Percentiles rank a stretch among this genome's conserved stretches.
These are phyloP conservation scores for Linum lewisii DNA, from an alignment of 345 rosid species.

Conservation along the genomic window DNA sequence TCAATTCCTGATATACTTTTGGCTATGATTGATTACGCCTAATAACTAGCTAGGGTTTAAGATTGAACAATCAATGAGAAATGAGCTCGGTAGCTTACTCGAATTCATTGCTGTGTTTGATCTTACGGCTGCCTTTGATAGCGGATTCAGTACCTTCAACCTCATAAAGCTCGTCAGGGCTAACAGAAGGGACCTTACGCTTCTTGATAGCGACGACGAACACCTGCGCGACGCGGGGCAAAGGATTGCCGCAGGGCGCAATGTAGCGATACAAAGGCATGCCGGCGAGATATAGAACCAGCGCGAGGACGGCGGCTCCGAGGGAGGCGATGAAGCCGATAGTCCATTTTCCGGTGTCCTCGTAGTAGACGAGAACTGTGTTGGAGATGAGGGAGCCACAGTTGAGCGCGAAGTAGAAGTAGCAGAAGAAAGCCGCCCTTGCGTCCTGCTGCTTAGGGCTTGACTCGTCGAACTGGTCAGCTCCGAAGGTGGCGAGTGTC, in stretches of 20 bases:
- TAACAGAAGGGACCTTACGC: slow-evolving; percentile 30
- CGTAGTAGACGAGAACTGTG: slow-evolving; percentile 62
- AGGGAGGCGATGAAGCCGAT: slow-evolving; percentile 54
- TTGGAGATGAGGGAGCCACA: slow-evolving; percentile 66
- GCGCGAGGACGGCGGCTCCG: slow-evolving; percentile 45
- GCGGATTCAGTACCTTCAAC: slow-evolving; percentile 56
- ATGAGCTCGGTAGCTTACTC: slow-evolving; percentile 16
- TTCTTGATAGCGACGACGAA: slow-evolving; percentile 44
- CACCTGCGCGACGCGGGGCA: slow-evolving; percentile 70
- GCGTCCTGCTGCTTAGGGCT: slow-evolving; percentile 21
- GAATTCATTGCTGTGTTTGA: slow-evolving; percentile 49
- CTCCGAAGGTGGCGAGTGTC: slow-evolving; percentile 78
- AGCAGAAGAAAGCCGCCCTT: slow-evolving; percentile 55
- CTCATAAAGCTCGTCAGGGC: slow-evolving; percentile 40
- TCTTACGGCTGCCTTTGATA: slow-evolving; percentile 78
- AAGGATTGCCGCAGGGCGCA: slow-evolving; percentile 56
- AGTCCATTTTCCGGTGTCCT: slow-evolving; percentile 60
- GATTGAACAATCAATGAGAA: too few relatives aligned
- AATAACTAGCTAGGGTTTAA: too few relatives aligned
- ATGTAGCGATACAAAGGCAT: slow-evolving; percentile 36
- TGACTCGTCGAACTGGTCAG: slow-evolving; percentile 61
- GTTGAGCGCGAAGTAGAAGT: slow-evolving; percentile 71
- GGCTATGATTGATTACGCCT: too few relatives aligned
- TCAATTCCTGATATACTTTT: too few relatives aligned
- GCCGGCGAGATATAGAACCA: slow-evolving; percentile 33